Evolutionary conservation across 768 basidiomycete species (phyloP).

Genomic region (Leccinum variicolor): DNA sequence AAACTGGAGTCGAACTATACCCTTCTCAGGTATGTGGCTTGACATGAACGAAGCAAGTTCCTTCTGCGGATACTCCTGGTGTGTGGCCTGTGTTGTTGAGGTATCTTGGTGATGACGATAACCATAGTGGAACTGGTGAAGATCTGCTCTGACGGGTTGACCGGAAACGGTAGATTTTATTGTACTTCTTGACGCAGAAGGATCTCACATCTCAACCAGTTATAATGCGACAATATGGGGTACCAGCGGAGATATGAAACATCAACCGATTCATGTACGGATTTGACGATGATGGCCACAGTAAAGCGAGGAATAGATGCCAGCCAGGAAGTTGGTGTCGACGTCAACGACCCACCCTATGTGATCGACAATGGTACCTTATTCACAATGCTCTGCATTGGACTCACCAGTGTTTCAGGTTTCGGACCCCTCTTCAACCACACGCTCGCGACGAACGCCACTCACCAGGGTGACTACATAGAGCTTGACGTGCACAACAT

Average conservation of each 20-base stretch:
- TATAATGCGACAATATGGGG: slow-evolving; percentile 62
- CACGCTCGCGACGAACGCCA: slow-evolving; percentile 65
- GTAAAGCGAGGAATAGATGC: slow-evolving; percentile 44
- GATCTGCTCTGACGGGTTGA: slow-evolving; percentile 41
- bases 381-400: not conserved
- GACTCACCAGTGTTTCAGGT: slow-evolving; percentile 32
- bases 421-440: slow-evolving; percentile 47
- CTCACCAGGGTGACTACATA: slow-evolving; percentile 54
- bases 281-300: slow-evolving; percentile 11
- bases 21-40: slow-evolving; percentile 62
- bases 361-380: slow-evolving; percentile 65
- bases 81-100: not conserved
- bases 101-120: not conserved
- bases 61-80: slow-evolving; percentile 62
- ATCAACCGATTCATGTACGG: slow-evolving; percentile 41
- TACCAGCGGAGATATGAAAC: slow-evolving; percentile 65
- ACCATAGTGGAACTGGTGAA: slow-evolving; percentile 43
- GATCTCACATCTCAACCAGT: slow-evolving; percentile 43
- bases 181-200: not conserved
- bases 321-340: slow-evolving; percentile 39
- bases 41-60: slow-evolving; percentile 66
- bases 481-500: slow-evolving; percentile 70
- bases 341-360: slow-evolving; percentile 60
- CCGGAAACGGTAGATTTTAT: slow-evolving; percentile 57
- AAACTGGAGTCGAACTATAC: slow-evolving; percentile 49